These are phyloP conservation scores for Penicillium turbatum DNA, from an alignment of 495 filamentous ascomycete species.

Conservation along the genomic window DNA sequence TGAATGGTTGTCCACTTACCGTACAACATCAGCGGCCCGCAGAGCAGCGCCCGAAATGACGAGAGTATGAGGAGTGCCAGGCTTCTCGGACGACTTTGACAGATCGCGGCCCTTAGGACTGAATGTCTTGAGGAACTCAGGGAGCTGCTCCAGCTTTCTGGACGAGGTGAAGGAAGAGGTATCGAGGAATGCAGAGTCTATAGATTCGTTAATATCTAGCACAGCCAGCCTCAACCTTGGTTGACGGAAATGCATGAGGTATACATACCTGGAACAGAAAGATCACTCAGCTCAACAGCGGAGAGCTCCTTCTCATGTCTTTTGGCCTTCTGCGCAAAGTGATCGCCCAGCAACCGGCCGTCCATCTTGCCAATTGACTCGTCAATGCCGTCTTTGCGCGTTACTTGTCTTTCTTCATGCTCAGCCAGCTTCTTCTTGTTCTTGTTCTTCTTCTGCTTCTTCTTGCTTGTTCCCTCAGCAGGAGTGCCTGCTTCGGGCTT, in stretches of 20 bases:
- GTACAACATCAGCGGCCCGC: slow-evolving; percentile 72
- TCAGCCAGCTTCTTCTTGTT: slow-evolving; percentile 50
- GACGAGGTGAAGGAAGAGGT: slow-evolving; percentile 65
- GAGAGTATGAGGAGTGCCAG: slow-evolving; percentile 81
- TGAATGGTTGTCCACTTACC: slow-evolving; percentile 41
- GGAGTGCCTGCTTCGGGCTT: slow-evolving; percentile 25
- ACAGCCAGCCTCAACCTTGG: not conserved
- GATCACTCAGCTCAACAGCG: slow-evolving; percentile 75
- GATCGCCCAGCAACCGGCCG: slow-evolving; percentile 74
- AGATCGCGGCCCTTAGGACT: slow-evolving; percentile 47
- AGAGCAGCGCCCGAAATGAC: slow-evolving; percentile 75
- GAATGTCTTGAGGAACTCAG: slow-evolving; percentile 69
- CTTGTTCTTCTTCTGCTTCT: slow-evolving; percentile 48
- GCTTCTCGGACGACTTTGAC: slow-evolving; percentile 57
- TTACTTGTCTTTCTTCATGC: slow-evolving; percentile 52
- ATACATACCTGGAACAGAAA: slow-evolving; percentile 69
- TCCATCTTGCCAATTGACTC: slow-evolving; percentile 78
- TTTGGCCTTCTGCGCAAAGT: slow-evolving; percentile 71
- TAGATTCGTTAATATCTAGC: slow-evolving; percentile 13
- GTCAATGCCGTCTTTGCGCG: slow-evolving; percentile 66
- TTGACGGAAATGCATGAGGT: not conserved
- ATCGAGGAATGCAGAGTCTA: slow-evolving; percentile 61
- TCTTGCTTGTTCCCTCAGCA: slow-evolving; percentile 32
- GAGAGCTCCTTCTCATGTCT: slow-evolving; percentile 77
- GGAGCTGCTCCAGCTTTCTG: slow-evolving; percentile 63